Evolutionary conservation across 2,329 filamentous ascomycete genomes (phyloP), one percentile per base, ranked within the genome.

Genomic region (Venturia oleaginea): DNA sequence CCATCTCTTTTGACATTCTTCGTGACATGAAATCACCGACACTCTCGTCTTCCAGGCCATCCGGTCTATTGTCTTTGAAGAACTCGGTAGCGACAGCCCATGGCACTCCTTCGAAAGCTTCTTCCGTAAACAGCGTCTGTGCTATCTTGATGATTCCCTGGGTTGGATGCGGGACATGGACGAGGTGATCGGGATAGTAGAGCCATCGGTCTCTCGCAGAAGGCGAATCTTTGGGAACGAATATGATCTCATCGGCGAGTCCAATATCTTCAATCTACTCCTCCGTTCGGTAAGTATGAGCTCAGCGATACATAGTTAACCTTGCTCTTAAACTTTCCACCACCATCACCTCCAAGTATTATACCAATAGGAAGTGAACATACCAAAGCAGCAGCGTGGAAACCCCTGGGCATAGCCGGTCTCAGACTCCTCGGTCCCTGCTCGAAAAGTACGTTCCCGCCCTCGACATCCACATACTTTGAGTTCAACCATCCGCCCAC

Each of bases 401-500:
- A 71, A 66, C 48, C 68, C 67, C 55, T 68, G 55, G 10, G 68
- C 71, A 46, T 71, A 68, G 6, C 27, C n/a, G 11, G 51, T 30
- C 55, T 40, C 63, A 46, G 32, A 54, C 63, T 90, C 70, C 93
- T 84, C 27, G 94, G 90, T 0, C 93, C 94, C 68, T 85, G 84
- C 77, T 99, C 93, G 71, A 97, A 91, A 34, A 90, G 76, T 40
- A 96, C 83, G 60, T 81, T 76, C 27, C 81, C 80, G 19, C 85
- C 59, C 22, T 61, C 46, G 11, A 89, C 83, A 1, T 83, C 74
- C 15, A 89, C 80, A 61, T 77, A 78, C 68, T 87, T 82, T 1
- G 89, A 91, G 67, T 86, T 78, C 48, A 97, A 80, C 92, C 92
- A 97, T 57, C 94, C 94, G 54, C 94, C 94, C 0, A 93, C 74